A percentile compares a stretch with the other conserved stretches of the same genome.
These are phyloP conservation scores for Neurospora sp. DNA, from an alignment of 2,329 filamentous ascomycete genomes.

Conservation along the genomic window DNA sequence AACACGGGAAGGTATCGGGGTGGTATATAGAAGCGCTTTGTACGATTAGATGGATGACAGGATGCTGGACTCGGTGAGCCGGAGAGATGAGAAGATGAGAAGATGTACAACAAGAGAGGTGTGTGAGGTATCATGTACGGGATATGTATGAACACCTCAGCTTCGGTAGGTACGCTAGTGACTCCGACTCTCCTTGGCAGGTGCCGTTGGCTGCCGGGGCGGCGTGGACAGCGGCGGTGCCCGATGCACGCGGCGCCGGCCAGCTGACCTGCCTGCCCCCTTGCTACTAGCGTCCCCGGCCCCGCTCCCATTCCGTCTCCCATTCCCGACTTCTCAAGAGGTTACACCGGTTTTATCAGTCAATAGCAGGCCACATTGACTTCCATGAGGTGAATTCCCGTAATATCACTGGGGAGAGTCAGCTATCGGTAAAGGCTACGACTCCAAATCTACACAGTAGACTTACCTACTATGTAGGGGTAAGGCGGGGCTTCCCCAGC, in stretches of 20 bases:
- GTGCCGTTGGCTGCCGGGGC: neutral
- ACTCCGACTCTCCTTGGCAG: neutral
- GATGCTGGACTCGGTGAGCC: neutral
- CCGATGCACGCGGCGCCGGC: neutral
- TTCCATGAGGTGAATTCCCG: neutral
- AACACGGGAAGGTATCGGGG: neutral
- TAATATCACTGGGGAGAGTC: neutral
- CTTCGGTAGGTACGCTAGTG: neutral
- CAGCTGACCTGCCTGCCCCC: neutral
- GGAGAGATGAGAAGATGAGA: neutral
- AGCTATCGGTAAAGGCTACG: neutral
- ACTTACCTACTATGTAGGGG: neutral
- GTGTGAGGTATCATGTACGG: neutral
- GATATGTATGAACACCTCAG: neutral
- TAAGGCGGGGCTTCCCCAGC: neutral
- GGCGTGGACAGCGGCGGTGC: neutral
- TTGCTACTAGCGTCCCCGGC: neutral
- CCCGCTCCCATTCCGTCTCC: neutral
- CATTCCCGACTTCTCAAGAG: neutral
- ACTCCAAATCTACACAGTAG: neutral
- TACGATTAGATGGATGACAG: neutral
- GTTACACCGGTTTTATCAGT: neutral
- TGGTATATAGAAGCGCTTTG: neutral
- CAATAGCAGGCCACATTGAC: neutral
- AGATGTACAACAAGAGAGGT: neutral